Evolutionary conservation across 495 filamentous ascomycete genomes (phyloP).

Genomic region (Trichoderma virens): DNA sequence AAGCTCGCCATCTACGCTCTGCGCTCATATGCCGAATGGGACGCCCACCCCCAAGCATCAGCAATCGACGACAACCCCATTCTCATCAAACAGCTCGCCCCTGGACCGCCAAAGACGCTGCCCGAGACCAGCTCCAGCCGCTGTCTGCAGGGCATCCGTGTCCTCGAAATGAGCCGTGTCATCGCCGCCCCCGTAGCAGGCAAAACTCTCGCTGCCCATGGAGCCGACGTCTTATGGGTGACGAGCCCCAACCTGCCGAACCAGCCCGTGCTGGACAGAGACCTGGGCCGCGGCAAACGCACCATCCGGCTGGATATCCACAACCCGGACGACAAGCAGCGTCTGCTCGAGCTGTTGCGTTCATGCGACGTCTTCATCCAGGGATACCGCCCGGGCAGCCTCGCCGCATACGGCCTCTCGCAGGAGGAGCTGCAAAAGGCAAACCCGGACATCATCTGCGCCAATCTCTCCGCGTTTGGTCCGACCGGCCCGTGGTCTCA

Average conservation of each 20-base stretch:
- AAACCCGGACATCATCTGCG: conserved; percentile 41
- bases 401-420: conserved; percentile 44
- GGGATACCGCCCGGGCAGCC: conserved; percentile 57
- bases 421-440: conserved; percentile 30
- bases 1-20: conserved; percentile 32
- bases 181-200: conserved; percentile 57
- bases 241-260: conserved; percentile 60
- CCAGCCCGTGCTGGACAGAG: conserved; percentile 72
- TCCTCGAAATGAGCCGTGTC: conserved; percentile 62
- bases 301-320: conserved; percentile 49
- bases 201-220: conserved; percentile 59
- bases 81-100: conserved; percentile 29
- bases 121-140: conserved; percentile 25
- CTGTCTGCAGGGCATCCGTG: conserved; percentile 34
- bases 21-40: conserved; percentile 33
- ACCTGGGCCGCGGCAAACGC: conserved; percentile 65
- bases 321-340: conserved; percentile 37
- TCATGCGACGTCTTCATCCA: conserved; percentile 56
- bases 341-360: conserved; percentile 50
- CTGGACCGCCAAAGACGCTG: conserved; percentile 32
- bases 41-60: conserved; percentile 29
- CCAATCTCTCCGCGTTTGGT: conserved; percentile 48
- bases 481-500: conserved; percentile 17
- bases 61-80: conserved; percentile 35
- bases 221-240: conserved; percentile 64